Base-by-base conservation (phyloP, 1,139 yeast genomes). In the Candida sanyaensis region DNA sequence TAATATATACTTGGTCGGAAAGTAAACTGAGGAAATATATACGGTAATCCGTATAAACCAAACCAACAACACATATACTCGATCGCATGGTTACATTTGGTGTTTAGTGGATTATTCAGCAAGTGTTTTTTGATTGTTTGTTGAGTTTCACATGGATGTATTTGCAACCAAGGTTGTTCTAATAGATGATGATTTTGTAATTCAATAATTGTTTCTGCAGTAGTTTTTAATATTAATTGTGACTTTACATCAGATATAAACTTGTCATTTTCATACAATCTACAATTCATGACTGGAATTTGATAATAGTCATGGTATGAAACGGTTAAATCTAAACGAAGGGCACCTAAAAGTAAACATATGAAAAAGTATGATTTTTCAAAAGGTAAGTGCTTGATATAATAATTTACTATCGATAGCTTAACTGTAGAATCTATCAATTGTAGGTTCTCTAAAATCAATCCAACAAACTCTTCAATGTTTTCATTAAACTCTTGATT, bases 111-210 rank as follows among this genome's bases (percentile, higher is more conserved):
- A 8, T 7, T 26, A 12, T 34, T 9, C 17, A 36, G 37, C 17
- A 42, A 23, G 41, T 46, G 42, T 5, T 17, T 13, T 6, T 51
- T 37, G 6, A 53, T 13, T 1, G 52, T 46, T 8, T 37, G 27
- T 28, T 28, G 43, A 0, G 75, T 63, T 49, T 73, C 75, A 55
- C 80, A 75, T 0, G 78, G 77, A 53, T 75, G 80, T 1, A 71
- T 53, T 37, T 55, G 58, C 42, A 62, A 56, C 67, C 71, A 73
- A 2, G 66, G 63, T 2, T 63, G 63, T 3, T 60, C 60, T 13
- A 68, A 52, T 2, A 65, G 43, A 32, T 62, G 71, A 45, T 72
- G 77, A 4, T 59, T 46, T 3, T 57, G 32, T 43, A 52, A 37
- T 13, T 48, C 43, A 5, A 45, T 13, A 2, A 40, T 43, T 6